Evolutionary conservation across 352 stramenopile species (phyloP).

Genomic region (Phytophthora syringae): DNA sequence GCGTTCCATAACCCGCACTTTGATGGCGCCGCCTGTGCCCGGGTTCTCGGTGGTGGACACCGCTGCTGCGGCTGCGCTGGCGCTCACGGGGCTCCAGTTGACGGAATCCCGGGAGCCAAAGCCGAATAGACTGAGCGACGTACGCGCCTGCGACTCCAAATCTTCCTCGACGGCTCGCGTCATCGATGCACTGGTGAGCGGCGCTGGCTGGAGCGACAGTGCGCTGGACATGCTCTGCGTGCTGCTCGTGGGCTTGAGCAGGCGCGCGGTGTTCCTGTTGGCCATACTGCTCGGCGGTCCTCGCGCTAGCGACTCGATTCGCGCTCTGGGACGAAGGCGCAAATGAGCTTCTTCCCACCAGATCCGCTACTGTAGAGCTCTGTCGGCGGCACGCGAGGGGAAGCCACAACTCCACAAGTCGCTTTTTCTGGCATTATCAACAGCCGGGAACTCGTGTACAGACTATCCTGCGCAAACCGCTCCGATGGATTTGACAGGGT

Average conservation of each 20-base stretch:
- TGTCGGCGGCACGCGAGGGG: constrained; percentile 8
- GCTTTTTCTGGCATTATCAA: not conserved
- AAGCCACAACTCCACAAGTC: constrained; percentile 2
- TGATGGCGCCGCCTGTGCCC: constrained; percentile 29
- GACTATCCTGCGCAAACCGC: not conserved
- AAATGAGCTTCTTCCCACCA: constrained; percentile 8
- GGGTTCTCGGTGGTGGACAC: constrained; percentile 22
- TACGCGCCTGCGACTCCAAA: constrained; percentile 65
- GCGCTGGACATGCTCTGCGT: constrained; percentile 52
- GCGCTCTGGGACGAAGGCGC: not conserved
- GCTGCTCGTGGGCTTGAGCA: constrained; percentile 41
- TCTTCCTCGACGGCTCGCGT: constrained; percentile 54
- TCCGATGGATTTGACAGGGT: not conserved
- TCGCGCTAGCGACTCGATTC: not conserved
- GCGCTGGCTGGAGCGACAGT: constrained; percentile 49
- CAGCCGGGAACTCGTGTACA: not conserved
- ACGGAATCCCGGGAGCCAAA: constrained; percentile 66
- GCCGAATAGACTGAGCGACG: constrained; percentile 73
- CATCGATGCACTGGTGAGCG: constrained; percentile 37
- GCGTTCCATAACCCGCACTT: constrained; percentile 59
- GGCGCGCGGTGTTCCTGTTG: constrained; percentile 24
- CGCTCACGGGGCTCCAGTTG: constrained; percentile 63
- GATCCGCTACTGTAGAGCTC: not conserved
- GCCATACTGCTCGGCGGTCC: constrained; percentile 15
- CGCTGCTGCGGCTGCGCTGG: constrained; percentile 32